These are phyloP conservation scores for Pseudogymnoascus sp. DNA, from an alignment of 2,329 filamentous ascomycete species.

Conservation along the genomic window DNA sequence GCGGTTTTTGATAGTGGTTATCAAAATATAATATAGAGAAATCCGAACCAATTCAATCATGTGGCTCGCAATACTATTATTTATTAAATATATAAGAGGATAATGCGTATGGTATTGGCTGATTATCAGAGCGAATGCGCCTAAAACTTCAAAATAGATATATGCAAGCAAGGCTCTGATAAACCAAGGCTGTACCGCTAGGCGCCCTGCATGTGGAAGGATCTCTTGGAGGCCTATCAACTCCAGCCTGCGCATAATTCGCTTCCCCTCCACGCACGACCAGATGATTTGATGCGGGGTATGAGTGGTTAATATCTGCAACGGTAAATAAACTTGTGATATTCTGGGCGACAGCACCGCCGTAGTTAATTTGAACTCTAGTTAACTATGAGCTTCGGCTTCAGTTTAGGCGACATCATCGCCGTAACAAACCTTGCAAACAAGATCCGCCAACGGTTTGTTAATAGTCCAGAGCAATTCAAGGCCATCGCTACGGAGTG, in stretches of 20 bases:
- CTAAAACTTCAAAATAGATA: not conserved
- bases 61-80: not conserved
- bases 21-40: not conserved
- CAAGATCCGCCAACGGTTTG: slow-evolving; percentile 24
- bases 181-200: not conserved
- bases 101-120: not conserved
- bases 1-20: not conserved
- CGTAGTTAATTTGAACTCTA: not conserved
- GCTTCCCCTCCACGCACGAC: not conserved
- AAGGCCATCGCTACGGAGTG: slow-evolving; percentile 22
- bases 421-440: slow-evolving; percentile 25
- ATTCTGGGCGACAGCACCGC: too few species aligned
- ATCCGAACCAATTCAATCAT: not conserved
- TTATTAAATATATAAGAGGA: not conserved
- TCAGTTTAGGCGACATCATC: slow-evolving; percentile 29
- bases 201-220: not conserved
- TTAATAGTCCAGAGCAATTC: slow-evolving; percentile 23
- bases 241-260: not conserved
- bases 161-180: not conserved
- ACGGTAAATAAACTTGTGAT: too few species aligned
- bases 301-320: not conserved
- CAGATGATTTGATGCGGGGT: not conserved
- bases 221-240: not conserved
- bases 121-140: not conserved
- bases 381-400: slow-evolving; percentile 29